phyloP scores from a whole-genome alignment of 331 rosid species.

The Arachis monticola region DNA sequence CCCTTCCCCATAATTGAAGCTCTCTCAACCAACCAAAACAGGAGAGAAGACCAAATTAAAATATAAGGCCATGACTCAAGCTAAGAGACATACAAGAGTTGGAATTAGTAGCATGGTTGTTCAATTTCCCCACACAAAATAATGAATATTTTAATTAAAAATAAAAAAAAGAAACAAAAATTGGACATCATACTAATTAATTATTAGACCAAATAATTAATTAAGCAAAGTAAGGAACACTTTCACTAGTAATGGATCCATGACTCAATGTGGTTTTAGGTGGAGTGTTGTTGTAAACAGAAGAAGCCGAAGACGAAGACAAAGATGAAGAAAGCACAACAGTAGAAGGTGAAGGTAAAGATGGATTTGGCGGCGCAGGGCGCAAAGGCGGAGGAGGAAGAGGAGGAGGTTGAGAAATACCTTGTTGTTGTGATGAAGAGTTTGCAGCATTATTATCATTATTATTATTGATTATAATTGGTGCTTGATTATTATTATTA shows the following conservation, averaged over 20 bases:
- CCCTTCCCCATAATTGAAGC: not conserved
- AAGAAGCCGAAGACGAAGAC: conserved; percentile 68
- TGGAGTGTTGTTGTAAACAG: conserved; percentile 54
- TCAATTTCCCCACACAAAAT: conserved; percentile 34
- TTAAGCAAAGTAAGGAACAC: conserved; percentile 60
- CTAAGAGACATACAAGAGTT: not conserved
- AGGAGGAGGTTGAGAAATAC: conserved; percentile 40
- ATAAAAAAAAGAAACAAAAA: conserved; percentile 7
- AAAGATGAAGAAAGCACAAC: conserved; percentile 50
- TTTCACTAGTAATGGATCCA: conserved; percentile 71
- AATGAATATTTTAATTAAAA: conserved; percentile 33
- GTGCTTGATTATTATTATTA: conserved; percentile 33
- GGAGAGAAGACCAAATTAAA: not conserved
- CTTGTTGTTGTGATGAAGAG: conserved; percentile 39
- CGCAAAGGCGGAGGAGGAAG: conserved; percentile 18
- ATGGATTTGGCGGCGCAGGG: conserved; percentile 39
- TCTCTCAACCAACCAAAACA: conserved; percentile 31
- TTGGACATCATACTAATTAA: not conserved
- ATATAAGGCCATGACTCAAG: conserved; percentile 8
- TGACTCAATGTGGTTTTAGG: conserved; percentile 63
- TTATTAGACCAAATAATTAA: conserved; percentile 23
- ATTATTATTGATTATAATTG: conserved; percentile 11
- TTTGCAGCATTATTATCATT: conserved; percentile 39
- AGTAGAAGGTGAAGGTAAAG: conserved; percentile 45
- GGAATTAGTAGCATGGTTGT: conserved; percentile 25